These are phyloP conservation scores for Tolypocladium amazonense DNA, from an alignment of 2,329 filamentous ascomycete species.

Conservation along the genomic window DNA sequence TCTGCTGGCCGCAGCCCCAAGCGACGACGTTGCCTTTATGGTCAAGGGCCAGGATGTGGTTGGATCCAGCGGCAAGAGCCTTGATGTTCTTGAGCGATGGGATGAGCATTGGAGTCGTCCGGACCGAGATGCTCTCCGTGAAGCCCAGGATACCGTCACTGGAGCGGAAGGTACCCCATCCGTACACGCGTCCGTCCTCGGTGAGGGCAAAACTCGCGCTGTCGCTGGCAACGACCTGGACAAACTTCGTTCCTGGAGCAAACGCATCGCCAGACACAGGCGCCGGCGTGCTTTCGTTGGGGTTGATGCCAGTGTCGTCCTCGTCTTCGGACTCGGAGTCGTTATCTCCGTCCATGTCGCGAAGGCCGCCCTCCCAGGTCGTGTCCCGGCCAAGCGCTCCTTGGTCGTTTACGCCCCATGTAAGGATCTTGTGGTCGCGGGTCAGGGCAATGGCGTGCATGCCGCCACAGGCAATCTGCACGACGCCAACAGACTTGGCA, in stretches of 20 bases:
- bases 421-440: conserved; percentile 69
- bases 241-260: conserved; percentile 47
- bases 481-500: conserved; percentile 57
- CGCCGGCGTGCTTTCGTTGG: conserved; percentile 58
- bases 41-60: conserved; percentile 61
- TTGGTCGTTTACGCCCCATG: conserved; percentile 83
- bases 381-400: conserved; percentile 71
- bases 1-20: conserved; percentile 65
- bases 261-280: conserved; percentile 49
- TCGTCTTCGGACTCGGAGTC: conserved; percentile 49
- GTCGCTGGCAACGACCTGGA: conserved; percentile 60
- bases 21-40: conserved; percentile 53
- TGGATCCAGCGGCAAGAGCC: conserved; percentile 54
- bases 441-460: conserved; percentile 76
- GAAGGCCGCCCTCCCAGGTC: conserved; percentile 51
- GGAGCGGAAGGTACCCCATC: conserved; percentile 73
- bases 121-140: conserved; percentile 38
- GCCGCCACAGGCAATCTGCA: conserved; percentile 67
- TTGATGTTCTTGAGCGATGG: conserved; percentile 56
- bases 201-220: conserved; percentile 69
- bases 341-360: conserved; percentile 41
- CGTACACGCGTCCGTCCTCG: conserved; percentile 64
- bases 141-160: conserved; percentile 57
- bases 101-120: conserved; percentile 42
- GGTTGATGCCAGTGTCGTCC: conserved; percentile 56